Percentiles rank a stretch among this genome's conserved stretches.
Conservation (phyloP, 148 eudicot species). For the Oxyria digyna region DNA sequence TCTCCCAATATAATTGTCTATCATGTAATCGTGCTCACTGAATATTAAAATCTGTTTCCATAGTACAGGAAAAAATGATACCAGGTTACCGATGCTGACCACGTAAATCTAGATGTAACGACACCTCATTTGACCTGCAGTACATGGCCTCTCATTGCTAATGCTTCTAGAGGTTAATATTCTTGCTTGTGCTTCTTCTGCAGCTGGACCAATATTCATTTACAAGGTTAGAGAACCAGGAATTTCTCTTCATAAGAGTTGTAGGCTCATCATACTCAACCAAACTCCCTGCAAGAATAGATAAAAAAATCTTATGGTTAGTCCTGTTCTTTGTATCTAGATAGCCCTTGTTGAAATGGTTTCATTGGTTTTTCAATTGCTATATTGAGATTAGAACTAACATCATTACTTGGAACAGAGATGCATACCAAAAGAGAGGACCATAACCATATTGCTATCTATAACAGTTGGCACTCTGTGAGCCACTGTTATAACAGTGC, state of each 20-base stretch:
- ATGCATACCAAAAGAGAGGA: conserved; percentile 56
- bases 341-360: not conserved
- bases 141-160: not conserved
- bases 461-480: conserved; percentile 61
- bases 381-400: too few relatives aligned
- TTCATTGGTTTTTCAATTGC: too few relatives aligned
- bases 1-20: not conserved
- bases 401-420: not conserved
- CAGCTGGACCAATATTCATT: conserved; percentile 70
- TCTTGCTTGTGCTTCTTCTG: conserved; percentile 20
- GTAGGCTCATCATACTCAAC: conserved; percentile 62
- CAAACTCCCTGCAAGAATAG: conserved; percentile 35
- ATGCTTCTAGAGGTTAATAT: not conserved
- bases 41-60: not conserved
- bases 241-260: conserved; percentile 41
- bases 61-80: not conserved
- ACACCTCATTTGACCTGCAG: not conserved
- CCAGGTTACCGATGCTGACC: too few relatives aligned
- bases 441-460: conserved; percentile 60
- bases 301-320: not conserved
- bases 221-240: conserved; percentile 56
- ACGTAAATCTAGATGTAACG: not conserved
- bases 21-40: not conserved
- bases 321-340: not conserved
- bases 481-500: conserved; percentile 56